A percentile compares a stretch with the other conserved stretches of the same genome.
phyloP scores from a whole-genome alignment of 2,329 filamentous ascomycete genomes.

The Paramyrothecium sp. region DNA sequence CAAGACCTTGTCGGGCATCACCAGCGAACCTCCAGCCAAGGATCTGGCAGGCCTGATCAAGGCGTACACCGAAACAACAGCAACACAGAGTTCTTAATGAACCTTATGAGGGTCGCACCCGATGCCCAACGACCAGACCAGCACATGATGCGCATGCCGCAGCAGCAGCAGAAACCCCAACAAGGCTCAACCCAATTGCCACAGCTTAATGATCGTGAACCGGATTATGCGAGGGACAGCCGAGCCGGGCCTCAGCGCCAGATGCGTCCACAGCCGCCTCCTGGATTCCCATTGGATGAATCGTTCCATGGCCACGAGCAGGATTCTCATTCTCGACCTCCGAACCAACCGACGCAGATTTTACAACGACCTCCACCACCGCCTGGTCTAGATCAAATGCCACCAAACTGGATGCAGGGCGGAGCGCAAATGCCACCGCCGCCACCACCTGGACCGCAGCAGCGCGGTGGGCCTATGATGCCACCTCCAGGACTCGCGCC shows the following conservation, averaged over 20 bases:
- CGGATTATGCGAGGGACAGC: conserved; percentile 38
- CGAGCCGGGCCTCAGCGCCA: conserved; percentile 32
- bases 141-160: conserved; percentile 49
- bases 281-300: conserved; percentile 53
- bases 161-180: conserved; percentile 32
- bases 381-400: conserved; percentile 61
- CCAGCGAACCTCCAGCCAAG: conserved; percentile 52
- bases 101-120: conserved; percentile 64
- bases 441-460: conserved; percentile 17
- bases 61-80: conserved; percentile 48
- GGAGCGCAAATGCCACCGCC: conserved; percentile 43
- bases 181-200: conserved; percentile 24
- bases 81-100: conserved; percentile 83
- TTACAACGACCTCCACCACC: conserved; percentile 61
- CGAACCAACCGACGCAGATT: conserved; percentile 60
- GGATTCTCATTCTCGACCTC: conserved; percentile 35
- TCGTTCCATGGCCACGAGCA: conserved; percentile 47
- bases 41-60: conserved; percentile 44
- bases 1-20: conserved; percentile 61
- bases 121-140: conserved; percentile 51
- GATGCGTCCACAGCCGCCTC: conserved; percentile 44
- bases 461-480: conserved; percentile 50
- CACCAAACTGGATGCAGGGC: conserved; percentile 51
- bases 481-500: conserved; percentile 56
- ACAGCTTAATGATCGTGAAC: conserved; percentile 47